Conservation (phyloP, 352 stramenopile species). For the Globisporangium barbulae region DNA sequence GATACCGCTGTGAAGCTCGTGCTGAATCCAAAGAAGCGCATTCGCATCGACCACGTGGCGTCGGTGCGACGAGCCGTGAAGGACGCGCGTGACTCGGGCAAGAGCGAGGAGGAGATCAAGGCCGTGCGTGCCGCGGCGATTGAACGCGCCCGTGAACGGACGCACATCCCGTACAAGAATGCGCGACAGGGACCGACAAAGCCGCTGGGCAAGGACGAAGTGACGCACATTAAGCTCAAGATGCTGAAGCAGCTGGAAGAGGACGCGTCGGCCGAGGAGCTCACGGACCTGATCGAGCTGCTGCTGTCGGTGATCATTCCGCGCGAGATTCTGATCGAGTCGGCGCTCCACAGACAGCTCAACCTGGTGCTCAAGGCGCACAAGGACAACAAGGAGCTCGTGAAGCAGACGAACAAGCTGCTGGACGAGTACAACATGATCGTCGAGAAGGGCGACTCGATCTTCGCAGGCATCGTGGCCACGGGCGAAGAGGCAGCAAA, state of each 20-base stretch:
- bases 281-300: slow-evolving; percentile 82
- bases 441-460: slow-evolving; percentile 41
- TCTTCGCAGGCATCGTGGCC: slow-evolving; percentile 11
- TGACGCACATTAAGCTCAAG: slow-evolving; percentile 81
- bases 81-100: slow-evolving; percentile 67
- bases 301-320: slow-evolving; percentile 78
- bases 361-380: slow-evolving; percentile 74
- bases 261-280: slow-evolving; percentile 67
- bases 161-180: slow-evolving; percentile 82
- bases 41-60: slow-evolving; percentile 84
- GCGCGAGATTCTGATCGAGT: slow-evolving; percentile 70
- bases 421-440: slow-evolving; percentile 79
- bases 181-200: slow-evolving; percentile 65
- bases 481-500: slow-evolving; percentile 16
- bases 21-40: slow-evolving; percentile 68
- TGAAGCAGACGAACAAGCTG: slow-evolving; percentile 76
- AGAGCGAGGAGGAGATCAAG: slow-evolving; percentile 79
- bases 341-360: slow-evolving; percentile 66
- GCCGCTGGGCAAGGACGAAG: slow-evolving; percentile 76
- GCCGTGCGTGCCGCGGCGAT: slow-evolving; percentile 64
- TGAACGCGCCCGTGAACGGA: slow-evolving; percentile 67
- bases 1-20: slow-evolving; percentile 15
- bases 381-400: slow-evolving; percentile 86
- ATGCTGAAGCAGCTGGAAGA: slow-evolving; percentile 85
- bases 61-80: slow-evolving; percentile 80